These are phyloP conservation scores for Quercus parvula DNA, from an alignment of 306 rosid species.

Conservation along the genomic window DNA sequence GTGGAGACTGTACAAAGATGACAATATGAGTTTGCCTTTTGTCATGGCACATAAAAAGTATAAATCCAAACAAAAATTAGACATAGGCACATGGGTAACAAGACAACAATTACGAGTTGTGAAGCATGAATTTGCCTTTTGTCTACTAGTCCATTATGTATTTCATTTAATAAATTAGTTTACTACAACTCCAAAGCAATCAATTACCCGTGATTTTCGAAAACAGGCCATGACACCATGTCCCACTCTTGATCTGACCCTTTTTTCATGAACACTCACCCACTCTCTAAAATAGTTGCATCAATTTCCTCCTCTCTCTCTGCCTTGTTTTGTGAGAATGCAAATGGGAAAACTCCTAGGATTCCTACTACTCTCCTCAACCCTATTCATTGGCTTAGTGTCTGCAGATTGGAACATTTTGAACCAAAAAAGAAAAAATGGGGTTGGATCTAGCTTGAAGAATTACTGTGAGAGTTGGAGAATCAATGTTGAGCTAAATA, in stretches of 20 bases:
- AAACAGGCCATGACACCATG: not conserved
- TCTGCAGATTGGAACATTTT: slow-evolving; percentile 61
- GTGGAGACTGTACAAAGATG: not conserved
- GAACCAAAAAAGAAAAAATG: slow-evolving; percentile 18
- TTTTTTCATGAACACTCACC: not conserved
- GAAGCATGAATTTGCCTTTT: slow-evolving; percentile 1
- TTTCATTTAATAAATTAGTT: slow-evolving; percentile 4
- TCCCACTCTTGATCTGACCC: slow-evolving; percentile 27
- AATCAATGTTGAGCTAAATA: slow-evolving; percentile 54
- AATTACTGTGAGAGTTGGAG: slow-evolving; percentile 81
- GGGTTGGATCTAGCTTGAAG: slow-evolving; percentile 39
- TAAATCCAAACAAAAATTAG: not conserved
- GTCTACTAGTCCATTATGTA: not conserved
- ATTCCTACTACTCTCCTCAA: slow-evolving; percentile 28
- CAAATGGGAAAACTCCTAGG: slow-evolving; percentile 38
- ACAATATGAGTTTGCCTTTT: not conserved
- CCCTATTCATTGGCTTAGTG: slow-evolving; percentile 27
- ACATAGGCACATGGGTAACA: not conserved
- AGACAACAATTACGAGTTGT: slow-evolving; percentile 18
- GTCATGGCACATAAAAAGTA: not conserved
- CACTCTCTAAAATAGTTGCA: not conserved
- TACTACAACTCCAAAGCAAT: not conserved
- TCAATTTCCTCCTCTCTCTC: not conserved
- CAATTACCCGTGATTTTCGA: slow-evolving; percentile 27
- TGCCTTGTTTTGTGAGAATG: not conserved